Percentiles rank a stretch among this genome's conserved stretches.
phyloP scores from a whole-genome alignment of 2,329 filamentous ascomycete genomes.

The Talaromyces atroroseus region DNA sequence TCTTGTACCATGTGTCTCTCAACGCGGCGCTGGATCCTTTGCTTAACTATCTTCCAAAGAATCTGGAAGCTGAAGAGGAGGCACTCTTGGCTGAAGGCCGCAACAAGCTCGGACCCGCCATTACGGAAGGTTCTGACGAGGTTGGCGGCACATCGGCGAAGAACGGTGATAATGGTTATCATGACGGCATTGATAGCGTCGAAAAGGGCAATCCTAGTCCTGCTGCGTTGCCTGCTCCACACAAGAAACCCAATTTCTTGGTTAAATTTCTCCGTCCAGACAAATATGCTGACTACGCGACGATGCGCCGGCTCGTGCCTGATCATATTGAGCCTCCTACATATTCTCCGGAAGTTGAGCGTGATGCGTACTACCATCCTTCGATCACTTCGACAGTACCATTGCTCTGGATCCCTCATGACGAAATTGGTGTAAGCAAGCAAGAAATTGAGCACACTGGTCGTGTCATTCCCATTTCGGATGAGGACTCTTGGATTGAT shows the following conservation, averaged over 20 bases:
- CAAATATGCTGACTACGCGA: conserved; percentile 65
- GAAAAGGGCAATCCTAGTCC: conserved; percentile 27
- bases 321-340: conserved; percentile 49
- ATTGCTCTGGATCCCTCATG: conserved; percentile 78
- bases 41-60: conserved; percentile 72
- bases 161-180: conserved; percentile 19
- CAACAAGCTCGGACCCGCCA: conserved; percentile 16
- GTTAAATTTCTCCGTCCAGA: conserved; percentile 68
- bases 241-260: conserved; percentile 33
- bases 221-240: conserved; percentile 19
- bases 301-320: conserved; percentile 65
- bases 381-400: conserved; percentile 59
- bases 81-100: conserved; percentile 36
- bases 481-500: conserved; percentile 66
- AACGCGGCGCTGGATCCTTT: conserved; percentile 70
- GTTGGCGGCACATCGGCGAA: conserved; percentile 26
- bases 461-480: conserved; percentile 70
- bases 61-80: conserved; percentile 57
- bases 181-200: conserved; percentile 22
- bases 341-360: conserved; percentile 58
- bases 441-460: conserved; percentile 71
- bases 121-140: conserved; percentile 18
- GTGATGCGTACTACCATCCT: conserved; percentile 69
- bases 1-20: conserved; percentile 67
- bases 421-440: conserved; percentile 65